Evolutionary conservation across 2,329 filamentous ascomycete species (phyloP).

Genomic region (Uncinocarpus reesii): DNA sequence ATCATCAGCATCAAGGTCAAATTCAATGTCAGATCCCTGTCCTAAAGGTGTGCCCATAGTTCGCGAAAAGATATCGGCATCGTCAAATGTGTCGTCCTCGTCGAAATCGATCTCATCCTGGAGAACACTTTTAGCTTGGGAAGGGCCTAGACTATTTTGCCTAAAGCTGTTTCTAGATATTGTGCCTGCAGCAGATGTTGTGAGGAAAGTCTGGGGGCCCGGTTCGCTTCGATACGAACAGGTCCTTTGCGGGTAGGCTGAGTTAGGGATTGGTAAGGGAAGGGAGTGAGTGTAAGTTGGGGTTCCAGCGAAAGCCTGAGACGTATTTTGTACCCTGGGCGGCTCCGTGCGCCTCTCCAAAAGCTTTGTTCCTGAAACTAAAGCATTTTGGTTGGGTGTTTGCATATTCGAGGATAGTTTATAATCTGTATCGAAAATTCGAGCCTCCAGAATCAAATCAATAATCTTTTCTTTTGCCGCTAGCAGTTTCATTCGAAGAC

Average conservation of each 20-base stretch:
- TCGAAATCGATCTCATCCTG: background rate
- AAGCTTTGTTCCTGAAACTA: constrained; percentile 17
- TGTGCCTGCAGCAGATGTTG: background rate
- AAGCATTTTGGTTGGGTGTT: constrained; percentile 12
- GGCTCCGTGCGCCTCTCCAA: constrained; percentile 6
- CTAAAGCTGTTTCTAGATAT: background rate
- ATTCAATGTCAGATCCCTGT: constrained; percentile 26
- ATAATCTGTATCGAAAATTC: constrained; percentile 20
- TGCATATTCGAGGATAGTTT: background rate
- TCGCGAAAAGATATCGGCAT: constrained; percentile 27
- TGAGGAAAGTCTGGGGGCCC: background rate
- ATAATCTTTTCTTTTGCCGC: constrained; percentile 28
- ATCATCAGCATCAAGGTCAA: constrained; percentile 36
- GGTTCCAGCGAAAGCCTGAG: background rate
- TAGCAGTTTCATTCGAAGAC: constrained; percentile 26
- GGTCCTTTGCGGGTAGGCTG: background rate
- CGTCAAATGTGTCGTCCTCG: constrained; percentile 21
- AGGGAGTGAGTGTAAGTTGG: background rate
- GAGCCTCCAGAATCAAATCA: constrained; percentile 25
- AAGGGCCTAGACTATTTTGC: background rate
- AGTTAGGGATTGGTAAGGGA: constrained; percentile 4
- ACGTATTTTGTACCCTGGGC: background rate
- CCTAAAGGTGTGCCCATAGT: constrained; percentile 34
- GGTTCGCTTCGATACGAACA: background rate
- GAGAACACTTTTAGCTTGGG: background rate